Conservation (phyloP, 768 basidiomycete genomes). For the Chlorophyllum brunneum region DNA sequence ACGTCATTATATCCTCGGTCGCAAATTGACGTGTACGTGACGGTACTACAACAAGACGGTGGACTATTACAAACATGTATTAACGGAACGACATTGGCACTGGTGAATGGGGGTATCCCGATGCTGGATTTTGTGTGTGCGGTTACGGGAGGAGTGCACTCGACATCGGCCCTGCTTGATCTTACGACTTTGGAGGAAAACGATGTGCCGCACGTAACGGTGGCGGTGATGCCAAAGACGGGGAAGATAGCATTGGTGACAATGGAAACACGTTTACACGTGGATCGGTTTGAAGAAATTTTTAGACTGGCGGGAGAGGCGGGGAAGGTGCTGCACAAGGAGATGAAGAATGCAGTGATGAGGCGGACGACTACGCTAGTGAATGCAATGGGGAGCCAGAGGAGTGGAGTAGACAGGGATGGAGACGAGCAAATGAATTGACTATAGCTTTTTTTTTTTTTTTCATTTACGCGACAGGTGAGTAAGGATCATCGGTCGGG, state of each 20-base stretch:
- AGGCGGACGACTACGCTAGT: slow-evolving; percentile 60
- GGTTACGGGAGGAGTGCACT: slow-evolving; percentile 83
- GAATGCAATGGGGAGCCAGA: slow-evolving; percentile 23
- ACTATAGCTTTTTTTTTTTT: slow-evolving; percentile 19
- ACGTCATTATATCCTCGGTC: slow-evolving; percentile 89
- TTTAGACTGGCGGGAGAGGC: slow-evolving; percentile 77
- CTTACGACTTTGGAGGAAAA: slow-evolving; percentile 87
- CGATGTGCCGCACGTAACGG: slow-evolving; percentile 83
- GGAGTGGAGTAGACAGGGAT: slow-evolving; percentile 27
- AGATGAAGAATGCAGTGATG: slow-evolving; percentile 77
- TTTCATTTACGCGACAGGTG: neutral
- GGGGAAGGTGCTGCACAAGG: slow-evolving; percentile 69
- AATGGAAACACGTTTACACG: slow-evolving; percentile 92
- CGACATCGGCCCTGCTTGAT: slow-evolving; percentile 79
- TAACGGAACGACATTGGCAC: slow-evolving; percentile 91
- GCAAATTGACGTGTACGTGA: slow-evolving; percentile 91
- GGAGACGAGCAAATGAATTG: slow-evolving; percentile 37
- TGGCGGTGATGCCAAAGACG: slow-evolving; percentile 88
- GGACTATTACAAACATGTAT: slow-evolving; percentile 88
- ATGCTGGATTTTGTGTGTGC: slow-evolving; percentile 90
- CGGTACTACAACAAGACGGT: slow-evolving; percentile 93
- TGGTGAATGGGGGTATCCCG: slow-evolving; percentile 88
- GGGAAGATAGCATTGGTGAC: slow-evolving; percentile 82
- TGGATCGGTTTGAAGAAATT: slow-evolving; percentile 90
- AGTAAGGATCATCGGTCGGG: slow-evolving; percentile 14